phyloP scores from a whole-genome alignment of 2,329 filamentous ascomycete genomes.

The Rutstroemia sp. region DNA sequence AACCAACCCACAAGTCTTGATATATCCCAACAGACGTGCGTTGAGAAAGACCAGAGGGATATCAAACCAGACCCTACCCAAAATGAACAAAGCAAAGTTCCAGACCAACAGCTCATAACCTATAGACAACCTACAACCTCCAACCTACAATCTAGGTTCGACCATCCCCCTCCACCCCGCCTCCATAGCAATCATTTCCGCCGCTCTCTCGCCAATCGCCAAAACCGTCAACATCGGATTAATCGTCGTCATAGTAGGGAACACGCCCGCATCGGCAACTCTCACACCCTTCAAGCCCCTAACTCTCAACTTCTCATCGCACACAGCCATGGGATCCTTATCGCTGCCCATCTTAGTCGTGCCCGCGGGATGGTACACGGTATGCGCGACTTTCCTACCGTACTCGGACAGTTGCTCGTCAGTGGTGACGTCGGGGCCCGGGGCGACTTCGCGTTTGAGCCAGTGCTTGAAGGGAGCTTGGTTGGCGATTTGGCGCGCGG shows the following conservation, averaged over 20 bases:
- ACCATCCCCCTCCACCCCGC: constrained; percentile 49
- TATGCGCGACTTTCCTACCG: constrained; percentile 73
- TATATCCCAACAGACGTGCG: no score
- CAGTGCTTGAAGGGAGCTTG: constrained; percentile 36
- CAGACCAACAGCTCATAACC: no score
- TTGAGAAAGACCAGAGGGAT: no score
- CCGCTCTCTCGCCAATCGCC: constrained; percentile 73
- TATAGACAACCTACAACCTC: no score
- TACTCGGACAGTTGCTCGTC: constrained; percentile 80
- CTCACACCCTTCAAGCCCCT: constrained; percentile 65
- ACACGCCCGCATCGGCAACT: constrained; percentile 81
- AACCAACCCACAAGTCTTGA: no score
- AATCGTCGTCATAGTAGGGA: constrained; percentile 78
- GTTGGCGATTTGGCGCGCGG: constrained; percentile 28
- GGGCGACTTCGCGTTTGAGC: constrained; percentile 34
- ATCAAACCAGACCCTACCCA: no score
- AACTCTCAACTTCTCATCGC: constrained; percentile 68
- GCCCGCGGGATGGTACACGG: constrained; percentile 83
- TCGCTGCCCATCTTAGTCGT: constrained; percentile 84
- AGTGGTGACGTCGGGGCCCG: constrained; percentile 43
- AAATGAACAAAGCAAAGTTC: no score
- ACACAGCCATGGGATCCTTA: constrained; percentile 66
- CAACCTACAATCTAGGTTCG: constrained; percentile 22
- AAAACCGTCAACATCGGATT: constrained; percentile 90
- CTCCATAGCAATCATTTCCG: constrained; percentile 73